Conservation (phyloP, 345 rosid species). For the Atalantia buxifolia region DNA sequence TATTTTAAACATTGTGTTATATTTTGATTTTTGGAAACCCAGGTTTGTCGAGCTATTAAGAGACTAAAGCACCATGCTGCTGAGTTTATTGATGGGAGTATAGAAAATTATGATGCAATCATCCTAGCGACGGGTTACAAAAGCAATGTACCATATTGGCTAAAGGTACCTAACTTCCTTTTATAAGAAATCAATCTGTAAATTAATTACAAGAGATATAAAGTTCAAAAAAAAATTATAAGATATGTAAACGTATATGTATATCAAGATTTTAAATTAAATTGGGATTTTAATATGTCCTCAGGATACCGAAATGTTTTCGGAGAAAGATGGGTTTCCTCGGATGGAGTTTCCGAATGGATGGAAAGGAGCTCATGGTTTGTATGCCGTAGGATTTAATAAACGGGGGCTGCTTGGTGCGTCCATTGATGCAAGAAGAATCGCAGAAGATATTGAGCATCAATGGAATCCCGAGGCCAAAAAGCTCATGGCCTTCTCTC, state of each 20-base stretch:
- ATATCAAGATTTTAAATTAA: not conserved
- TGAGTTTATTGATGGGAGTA: slow-evolving; percentile 75
- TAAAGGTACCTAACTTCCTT: slow-evolving; percentile 50
- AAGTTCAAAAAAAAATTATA: too few species aligned
- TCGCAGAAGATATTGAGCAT: slow-evolving; percentile 57
- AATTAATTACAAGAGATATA: too few species aligned
- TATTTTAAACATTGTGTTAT: too few species aligned
- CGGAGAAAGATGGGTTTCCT: slow-evolving; percentile 66
- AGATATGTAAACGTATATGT: not conserved
- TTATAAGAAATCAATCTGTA: not conserved
- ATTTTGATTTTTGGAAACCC: not conserved
- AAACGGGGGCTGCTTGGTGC: slow-evolving; percentile 79
- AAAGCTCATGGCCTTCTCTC: slow-evolving; percentile 6
- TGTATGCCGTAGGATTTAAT: slow-evolving; percentile 80
- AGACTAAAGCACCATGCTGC: slow-evolving; percentile 38
- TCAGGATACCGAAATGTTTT: slow-evolving; percentile 62
- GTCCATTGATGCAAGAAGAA: slow-evolving; percentile 61
- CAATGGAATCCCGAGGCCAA: slow-evolving; percentile 33
- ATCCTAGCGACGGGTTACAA: slow-evolving; percentile 87
- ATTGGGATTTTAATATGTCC: not conserved
- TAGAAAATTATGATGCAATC: slow-evolving; percentile 61
- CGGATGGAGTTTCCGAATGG: slow-evolving; percentile 54
- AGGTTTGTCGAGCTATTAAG: slow-evolving; percentile 67
- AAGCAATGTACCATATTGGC: slow-evolving; percentile 79
- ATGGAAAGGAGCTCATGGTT: slow-evolving; percentile 80